Percentiles rank a stretch among this genome's conserved stretches.
phyloP scores from a whole-genome alignment of 441 rosid genomes.

The Jatropha multifida region DNA sequence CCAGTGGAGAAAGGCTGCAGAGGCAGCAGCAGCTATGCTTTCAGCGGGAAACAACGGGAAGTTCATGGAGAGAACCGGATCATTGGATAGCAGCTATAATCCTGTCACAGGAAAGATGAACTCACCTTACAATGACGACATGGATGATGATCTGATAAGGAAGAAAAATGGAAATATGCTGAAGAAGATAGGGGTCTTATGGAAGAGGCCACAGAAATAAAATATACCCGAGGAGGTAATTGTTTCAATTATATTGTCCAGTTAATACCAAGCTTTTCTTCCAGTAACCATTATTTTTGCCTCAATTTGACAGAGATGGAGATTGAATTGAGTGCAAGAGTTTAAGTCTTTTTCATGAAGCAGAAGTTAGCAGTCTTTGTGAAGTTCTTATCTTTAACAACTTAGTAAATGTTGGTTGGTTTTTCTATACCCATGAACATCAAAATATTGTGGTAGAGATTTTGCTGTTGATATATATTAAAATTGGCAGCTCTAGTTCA shows the following conservation, averaged over 20 bases:
- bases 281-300: background rate
- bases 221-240: background rate
- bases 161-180: constrained; percentile 90
- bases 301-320: background rate
- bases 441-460: background rate
- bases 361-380: background rate
- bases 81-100: constrained; percentile 47
- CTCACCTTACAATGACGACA: constrained; percentile 57
- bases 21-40: constrained; percentile 86
- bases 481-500: background rate
- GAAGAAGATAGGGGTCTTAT: constrained; percentile 80
- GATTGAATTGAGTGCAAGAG: background rate
- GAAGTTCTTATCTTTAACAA: too few species aligned
- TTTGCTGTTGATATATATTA: background rate
- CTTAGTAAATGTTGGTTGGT: constrained; percentile 9
- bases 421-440: background rate
- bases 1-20: constrained; percentile 98
- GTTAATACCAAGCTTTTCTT: background rate
- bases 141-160: constrained; percentile 77
- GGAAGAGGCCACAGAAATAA: constrained; percentile 78
- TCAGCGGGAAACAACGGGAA: constrained; percentile 63
- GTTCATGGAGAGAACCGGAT: constrained; percentile 51
- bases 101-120: constrained; percentile 42
- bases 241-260: background rate
- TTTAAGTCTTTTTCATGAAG: background rate